These are phyloP conservation scores for Chalciporus pseudorubinellus DNA, from an alignment of 768 basidiomycete genomes.

Conservation along the genomic window DNA sequence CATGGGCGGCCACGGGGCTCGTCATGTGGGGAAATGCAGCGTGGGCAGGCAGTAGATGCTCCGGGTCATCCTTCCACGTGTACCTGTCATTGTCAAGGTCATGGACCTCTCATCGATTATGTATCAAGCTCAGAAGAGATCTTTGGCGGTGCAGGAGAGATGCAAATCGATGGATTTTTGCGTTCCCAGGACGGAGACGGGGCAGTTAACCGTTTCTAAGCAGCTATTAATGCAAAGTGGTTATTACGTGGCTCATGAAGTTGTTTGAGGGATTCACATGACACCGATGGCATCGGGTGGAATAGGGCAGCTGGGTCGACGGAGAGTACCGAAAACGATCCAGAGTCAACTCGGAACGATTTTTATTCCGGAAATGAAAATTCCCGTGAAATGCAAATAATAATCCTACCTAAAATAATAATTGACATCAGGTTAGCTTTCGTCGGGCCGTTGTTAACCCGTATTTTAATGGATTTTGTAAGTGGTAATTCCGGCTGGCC, in stretches of 20 bases:
- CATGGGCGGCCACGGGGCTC: no score
- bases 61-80: no score
- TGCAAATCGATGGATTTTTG: not conserved
- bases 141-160: not conserved
- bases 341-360: no score
- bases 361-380: not conserved
- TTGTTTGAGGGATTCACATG: slow-evolving; percentile 17
- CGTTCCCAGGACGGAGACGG: no score
- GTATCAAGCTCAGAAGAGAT: not conserved
- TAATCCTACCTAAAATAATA: not conserved
- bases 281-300: slow-evolving; percentile 6
- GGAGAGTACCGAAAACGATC: no score
- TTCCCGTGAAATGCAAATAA: not conserved
- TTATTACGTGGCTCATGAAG: not conserved
- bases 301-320: slow-evolving; percentile 5
- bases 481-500: slow-evolving; percentile 5
- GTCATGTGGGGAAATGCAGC: no score
- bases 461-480: slow-evolving; percentile 17
- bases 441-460: slow-evolving; percentile 20
- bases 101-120: no score
- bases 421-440: not conserved
- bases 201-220: no score
- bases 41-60: no score
- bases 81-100: no score
- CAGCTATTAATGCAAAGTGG: not conserved